phyloP scores from a whole-genome alignment of 305 asterid genomes.

The Nicotiana rustica region DNA sequence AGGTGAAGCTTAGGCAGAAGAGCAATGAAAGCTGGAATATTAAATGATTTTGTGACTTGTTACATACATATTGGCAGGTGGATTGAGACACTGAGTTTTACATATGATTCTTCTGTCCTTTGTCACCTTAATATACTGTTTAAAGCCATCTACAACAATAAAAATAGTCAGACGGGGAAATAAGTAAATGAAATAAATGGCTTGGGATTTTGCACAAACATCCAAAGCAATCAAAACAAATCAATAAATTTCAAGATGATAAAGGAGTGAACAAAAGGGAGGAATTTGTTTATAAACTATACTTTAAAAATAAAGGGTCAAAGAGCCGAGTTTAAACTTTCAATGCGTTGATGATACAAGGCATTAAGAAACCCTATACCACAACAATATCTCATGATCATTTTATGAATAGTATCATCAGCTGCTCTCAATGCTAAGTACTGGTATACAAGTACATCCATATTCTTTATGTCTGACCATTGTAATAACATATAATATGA shows the following conservation, averaged over 20 bases:
- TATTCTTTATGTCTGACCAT: background rate
- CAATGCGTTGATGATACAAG: slow-evolving; percentile 12
- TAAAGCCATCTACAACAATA: slow-evolving; percentile 53
- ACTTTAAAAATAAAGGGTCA: slow-evolving; percentile 23
- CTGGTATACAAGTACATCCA: slow-evolving; percentile 4
- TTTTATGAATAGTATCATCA: slow-evolving; percentile 19
- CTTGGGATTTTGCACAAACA: slow-evolving; percentile 21
- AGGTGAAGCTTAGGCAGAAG: slow-evolving; percentile 27
- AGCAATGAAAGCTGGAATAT: background rate
- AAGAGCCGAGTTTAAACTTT: slow-evolving; percentile 16
- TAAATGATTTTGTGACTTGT: background rate
- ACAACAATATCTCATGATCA: background rate
- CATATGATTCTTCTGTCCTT: slow-evolving; percentile 63
- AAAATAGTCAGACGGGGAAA: slow-evolving; percentile 34
- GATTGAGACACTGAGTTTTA: slow-evolving; percentile 51
- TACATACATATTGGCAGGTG: slow-evolving; percentile 65
- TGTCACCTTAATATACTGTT: slow-evolving; percentile 47
- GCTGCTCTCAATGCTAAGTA: background rate
- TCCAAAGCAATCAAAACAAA: background rate
- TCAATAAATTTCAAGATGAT: slow-evolving; percentile 34
- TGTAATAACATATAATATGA: slow-evolving; percentile 7
- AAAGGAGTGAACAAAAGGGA: slow-evolving; percentile 29
- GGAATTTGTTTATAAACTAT: background rate
- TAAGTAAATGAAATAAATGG: slow-evolving; percentile 8
- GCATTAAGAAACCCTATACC: background rate